Conservation (phyloP, 768 basidiomycete genomes). For the Wakefieldia striispora region DNA sequence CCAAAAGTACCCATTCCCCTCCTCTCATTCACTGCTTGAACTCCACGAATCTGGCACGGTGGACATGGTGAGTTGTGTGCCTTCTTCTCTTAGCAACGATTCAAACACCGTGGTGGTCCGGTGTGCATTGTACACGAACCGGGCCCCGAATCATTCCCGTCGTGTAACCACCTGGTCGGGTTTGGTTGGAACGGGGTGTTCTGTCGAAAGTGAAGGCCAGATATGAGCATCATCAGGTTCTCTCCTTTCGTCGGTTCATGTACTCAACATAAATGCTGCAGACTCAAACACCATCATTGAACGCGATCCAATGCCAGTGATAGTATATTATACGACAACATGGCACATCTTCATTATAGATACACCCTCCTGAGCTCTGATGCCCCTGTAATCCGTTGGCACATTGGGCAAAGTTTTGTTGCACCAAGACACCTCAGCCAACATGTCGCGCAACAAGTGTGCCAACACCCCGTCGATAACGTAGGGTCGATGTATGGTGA, state of each 20-base stretch:
- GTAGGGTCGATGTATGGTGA: constrained; percentile 78
- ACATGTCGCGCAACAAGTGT: constrained; percentile 78
- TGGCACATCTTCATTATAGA: constrained; percentile 37
- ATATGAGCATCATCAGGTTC: constrained; percentile 56
- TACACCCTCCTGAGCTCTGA: constrained; percentile 76
- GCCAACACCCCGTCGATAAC: constrained; percentile 84
- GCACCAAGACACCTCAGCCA: constrained; percentile 84
- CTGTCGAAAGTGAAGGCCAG: constrained; percentile 84
- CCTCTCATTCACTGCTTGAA: background rate
- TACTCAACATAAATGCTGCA: constrained; percentile 2
- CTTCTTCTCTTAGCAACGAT: constrained; percentile 38
- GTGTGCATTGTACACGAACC: background rate
- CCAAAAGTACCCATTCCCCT: constrained; percentile 12
- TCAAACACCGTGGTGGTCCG: constrained; percentile 68
- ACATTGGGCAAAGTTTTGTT: constrained; percentile 82
- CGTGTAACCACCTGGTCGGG: constrained; percentile 44
- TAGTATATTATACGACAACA: constrained; percentile 1
- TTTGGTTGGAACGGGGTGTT: constrained; percentile 47
- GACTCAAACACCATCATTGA: constrained; percentile 5
- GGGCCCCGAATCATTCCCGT: constrained; percentile 28
- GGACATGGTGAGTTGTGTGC: constrained; percentile 28
- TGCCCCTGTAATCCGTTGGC: constrained; percentile 80
- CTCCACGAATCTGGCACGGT: background rate
- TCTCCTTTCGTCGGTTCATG: no score
- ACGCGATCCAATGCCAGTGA: background rate